Base-by-base conservation (phyloP, 257 asterid species). In the Solanum virginianum region DNA sequence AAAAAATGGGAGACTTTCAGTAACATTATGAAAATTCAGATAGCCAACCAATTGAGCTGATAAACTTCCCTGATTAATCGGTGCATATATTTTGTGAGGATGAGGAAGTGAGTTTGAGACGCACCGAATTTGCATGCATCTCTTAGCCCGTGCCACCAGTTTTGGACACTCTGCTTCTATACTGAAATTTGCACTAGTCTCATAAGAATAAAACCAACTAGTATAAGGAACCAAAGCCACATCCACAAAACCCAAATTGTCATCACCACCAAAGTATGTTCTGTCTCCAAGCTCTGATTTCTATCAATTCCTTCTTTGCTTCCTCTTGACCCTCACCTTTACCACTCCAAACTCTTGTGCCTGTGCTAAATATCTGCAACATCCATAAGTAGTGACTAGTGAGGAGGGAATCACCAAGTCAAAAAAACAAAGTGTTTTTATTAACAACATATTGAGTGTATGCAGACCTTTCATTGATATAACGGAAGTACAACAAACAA, bases 71-170 rank as follows among this genome's bases (percentile, higher is more conserved):
- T 11, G 29, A 59, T 59, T 14, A 65, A 26, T 8, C 13, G 17
- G 18, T 65, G 36, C 82, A 54, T 66, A 85, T 63, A 85, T 57
- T 32, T 55, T 80, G 56, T 85, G 82, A 55, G 85, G 87, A 54
- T 85, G 69, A 24, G 85, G 65, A 80, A 85, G 82, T 5, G 87
- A 80, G 15, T 39, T 80, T 8, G 85, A 80, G 12, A 85, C 85
- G 26, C 24, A 8, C 59, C 80, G 75, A 45, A 13, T 85, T 15
- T 68, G n/a, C 85, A 55, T 66, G 53, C 85, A 85, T 39, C 75
- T 85, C 12, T 69, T 57, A 17, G 63, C 82, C 87, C 85, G 56
- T 22, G 11, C 82, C n/a, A 41, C 41, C 10, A 80, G 51, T 39
- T 55, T 69, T 51, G 85, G 65, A 56, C 85, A 80, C 59, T 26